These are phyloP conservation scores for Sporothrix luriei DNA, from an alignment of 2,329 filamentous ascomycete species.

Conservation along the genomic window DNA sequence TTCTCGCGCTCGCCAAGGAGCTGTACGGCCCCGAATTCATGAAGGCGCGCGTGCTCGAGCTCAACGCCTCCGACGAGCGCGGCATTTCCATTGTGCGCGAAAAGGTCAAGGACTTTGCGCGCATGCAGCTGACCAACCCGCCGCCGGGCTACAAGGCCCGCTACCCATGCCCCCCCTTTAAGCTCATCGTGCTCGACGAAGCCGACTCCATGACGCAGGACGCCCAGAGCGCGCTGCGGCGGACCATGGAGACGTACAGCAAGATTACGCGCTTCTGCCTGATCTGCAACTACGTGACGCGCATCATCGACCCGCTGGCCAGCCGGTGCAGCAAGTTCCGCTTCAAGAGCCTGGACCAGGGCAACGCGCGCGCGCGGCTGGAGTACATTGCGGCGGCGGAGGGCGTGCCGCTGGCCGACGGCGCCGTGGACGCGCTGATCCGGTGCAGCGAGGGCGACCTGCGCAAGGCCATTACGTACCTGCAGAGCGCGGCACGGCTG, in stretches of 20 bases:
- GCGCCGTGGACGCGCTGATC: slow-evolving; percentile 81
- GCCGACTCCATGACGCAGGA: slow-evolving; percentile 99
- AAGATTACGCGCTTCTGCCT: slow-evolving; percentile 97
- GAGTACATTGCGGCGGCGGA: slow-evolving; percentile 82
- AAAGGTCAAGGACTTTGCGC: slow-evolving; percentile 97
- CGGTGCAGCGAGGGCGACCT: slow-evolving; percentile 90
- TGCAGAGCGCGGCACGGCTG: slow-evolving; percentile 90
- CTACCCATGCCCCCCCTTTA: slow-evolving; percentile 96
- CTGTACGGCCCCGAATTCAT: slow-evolving; percentile 95
- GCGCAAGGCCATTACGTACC: slow-evolving; percentile 90
- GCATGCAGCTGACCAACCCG: slow-evolving; percentile 87
- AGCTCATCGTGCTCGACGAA: slow-evolving; percentile 98
- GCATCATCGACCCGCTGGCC: slow-evolving; percentile 95
- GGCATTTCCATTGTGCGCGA: slow-evolving; percentile 96
- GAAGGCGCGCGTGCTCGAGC: slow-evolving; percentile 91
- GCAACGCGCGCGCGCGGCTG: slow-evolving; percentile 76
- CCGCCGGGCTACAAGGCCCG: slow-evolving; percentile 66
- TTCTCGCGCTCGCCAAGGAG: slow-evolving; percentile 94
- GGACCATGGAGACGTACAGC: slow-evolving; percentile 98
- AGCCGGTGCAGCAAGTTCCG: slow-evolving; percentile 94
- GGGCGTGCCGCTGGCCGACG: slow-evolving; percentile 72
- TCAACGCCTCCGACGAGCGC: slow-evolving; percentile 98
- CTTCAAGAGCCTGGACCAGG: slow-evolving; percentile 92
- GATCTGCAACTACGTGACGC: slow-evolving; percentile 97
- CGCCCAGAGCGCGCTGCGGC: slow-evolving; percentile 85